These are phyloP conservation scores for Cladosporium sp. DNA, from an alignment of 2,329 filamentous ascomycete species.

Conservation along the genomic window DNA sequence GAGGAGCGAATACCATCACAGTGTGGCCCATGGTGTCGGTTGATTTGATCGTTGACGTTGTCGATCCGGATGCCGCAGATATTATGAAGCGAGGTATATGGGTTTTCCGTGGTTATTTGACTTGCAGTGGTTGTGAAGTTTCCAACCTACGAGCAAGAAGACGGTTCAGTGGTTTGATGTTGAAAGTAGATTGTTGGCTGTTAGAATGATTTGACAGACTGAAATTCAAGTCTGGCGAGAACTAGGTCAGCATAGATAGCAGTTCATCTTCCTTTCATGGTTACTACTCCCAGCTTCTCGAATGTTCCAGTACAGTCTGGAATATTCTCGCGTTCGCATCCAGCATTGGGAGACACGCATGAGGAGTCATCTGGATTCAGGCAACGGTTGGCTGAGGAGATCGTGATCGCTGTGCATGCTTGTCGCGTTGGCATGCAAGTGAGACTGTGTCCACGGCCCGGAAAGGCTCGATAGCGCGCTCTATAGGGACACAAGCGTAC, in stretches of 20 bases:
- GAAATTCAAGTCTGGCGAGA: not conserved
- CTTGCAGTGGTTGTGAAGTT: not conserved
- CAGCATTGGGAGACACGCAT: not conserved
- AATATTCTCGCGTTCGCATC: not conserved
- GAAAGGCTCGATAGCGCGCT: not conserved
- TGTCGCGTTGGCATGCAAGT: not conserved
- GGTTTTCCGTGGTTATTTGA: not conserved
- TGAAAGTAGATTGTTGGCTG: not conserved
- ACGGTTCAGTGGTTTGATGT: not conserved
- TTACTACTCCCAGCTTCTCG: not conserved
- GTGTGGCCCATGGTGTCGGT: not conserved
- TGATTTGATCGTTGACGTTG: not conserved
- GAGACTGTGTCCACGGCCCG: not conserved
- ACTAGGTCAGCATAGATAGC: not conserved
- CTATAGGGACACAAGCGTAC: not conserved
- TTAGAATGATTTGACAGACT: not conserved
- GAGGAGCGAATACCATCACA: not conserved
- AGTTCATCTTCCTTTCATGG: not conserved
- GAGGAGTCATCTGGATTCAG: not conserved
- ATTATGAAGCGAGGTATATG: not conserved
- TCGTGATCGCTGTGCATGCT: not conserved
- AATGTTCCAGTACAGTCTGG: not conserved
- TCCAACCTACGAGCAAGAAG: not conserved
- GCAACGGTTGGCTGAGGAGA: not conserved
- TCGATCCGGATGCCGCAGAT: not conserved